Conservation (phyloP, 208 protist genomes). For the Porcisia deanei region DNA sequence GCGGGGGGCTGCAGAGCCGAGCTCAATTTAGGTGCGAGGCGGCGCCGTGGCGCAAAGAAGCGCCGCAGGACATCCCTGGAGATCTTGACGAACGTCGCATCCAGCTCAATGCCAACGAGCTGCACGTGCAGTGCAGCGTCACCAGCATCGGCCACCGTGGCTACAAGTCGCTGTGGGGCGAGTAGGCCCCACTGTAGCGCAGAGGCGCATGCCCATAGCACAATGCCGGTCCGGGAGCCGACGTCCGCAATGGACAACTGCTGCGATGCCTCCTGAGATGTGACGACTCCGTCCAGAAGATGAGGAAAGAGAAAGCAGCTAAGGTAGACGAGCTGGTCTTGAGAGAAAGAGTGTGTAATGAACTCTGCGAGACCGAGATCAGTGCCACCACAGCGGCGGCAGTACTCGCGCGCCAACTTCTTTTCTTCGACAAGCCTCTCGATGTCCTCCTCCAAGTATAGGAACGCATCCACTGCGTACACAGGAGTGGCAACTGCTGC, state of each 20-base stretch:
- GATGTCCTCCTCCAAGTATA: conserved; percentile 74
- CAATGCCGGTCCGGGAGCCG: conserved; percentile 76
- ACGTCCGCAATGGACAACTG: conserved; percentile 55
- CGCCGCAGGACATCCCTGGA: conserved; percentile 27
- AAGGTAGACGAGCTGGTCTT: conserved; percentile 80
- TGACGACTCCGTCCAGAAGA: conserved; percentile 5
- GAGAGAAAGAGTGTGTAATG: conserved; percentile 86
- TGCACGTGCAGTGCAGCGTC: conserved; percentile 13
- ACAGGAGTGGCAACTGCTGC: conserved; percentile 29
- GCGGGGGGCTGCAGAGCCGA: neutral
- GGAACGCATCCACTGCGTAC: conserved; percentile 74
- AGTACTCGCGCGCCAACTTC: conserved; percentile 67
- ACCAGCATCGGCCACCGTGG: neutral
- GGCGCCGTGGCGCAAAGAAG: conserved; percentile 34
- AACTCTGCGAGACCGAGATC: conserved; percentile 64
- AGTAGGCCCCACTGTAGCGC: conserved; percentile 41
- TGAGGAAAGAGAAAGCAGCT: conserved; percentile 63
- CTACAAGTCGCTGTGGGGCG: neutral
- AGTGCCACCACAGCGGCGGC: conserved; percentile 55
- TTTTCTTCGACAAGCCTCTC: conserved; percentile 52
- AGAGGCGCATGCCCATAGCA: conserved; percentile 67
- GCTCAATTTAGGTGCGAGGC: conserved; percentile 19
- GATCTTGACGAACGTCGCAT: conserved; percentile 23
- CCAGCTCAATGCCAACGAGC: conserved; percentile 22
- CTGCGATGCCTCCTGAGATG: neutral